These are phyloP conservation scores for Erythrobasidium yunnanense DNA, from an alignment of 768 basidiomycete genomes.

Conservation along the genomic window DNA sequence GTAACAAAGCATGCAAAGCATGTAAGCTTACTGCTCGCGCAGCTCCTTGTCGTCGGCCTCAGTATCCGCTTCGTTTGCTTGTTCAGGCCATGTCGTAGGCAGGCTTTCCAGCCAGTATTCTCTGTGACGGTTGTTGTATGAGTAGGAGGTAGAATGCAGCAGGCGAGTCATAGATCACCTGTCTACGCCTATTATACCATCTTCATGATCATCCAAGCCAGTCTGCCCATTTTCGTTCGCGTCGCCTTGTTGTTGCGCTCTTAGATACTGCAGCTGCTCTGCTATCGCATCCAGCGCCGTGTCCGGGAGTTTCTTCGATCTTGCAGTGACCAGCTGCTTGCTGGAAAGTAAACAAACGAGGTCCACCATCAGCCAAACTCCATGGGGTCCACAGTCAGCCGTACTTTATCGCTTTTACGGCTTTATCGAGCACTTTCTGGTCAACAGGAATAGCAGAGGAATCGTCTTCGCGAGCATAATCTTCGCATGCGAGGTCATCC, in stretches of 20 bases:
- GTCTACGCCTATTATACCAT: not conserved
- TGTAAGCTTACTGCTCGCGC: too few species aligned
- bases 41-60: too few species aligned
- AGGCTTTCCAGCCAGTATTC: slow-evolving; percentile 20
- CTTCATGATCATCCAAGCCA: not conserved
- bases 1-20: too few species aligned
- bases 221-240: not conserved
- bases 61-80: not conserved
- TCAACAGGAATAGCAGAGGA: not conserved
- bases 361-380: not conserved
- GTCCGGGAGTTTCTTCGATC: not conserved
- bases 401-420: slow-evolving; percentile 5
- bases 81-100: not conserved
- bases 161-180: slow-evolving; percentile 1
- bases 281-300: not conserved
- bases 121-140: not conserved
- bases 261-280: slow-evolving; percentile 12
- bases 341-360: not conserved
- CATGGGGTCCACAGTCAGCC: not conserved
- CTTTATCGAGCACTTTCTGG: not conserved
- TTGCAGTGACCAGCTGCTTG: not conserved
- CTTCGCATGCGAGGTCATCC: not conserved
- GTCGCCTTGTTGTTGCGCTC: not conserved
- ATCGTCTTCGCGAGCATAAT: not conserved
- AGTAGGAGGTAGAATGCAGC: not conserved